Evolutionary conservation across 495 filamentous ascomycete genomes (phyloP).

Genomic region (Hypomontagnella monticulosa): DNA sequence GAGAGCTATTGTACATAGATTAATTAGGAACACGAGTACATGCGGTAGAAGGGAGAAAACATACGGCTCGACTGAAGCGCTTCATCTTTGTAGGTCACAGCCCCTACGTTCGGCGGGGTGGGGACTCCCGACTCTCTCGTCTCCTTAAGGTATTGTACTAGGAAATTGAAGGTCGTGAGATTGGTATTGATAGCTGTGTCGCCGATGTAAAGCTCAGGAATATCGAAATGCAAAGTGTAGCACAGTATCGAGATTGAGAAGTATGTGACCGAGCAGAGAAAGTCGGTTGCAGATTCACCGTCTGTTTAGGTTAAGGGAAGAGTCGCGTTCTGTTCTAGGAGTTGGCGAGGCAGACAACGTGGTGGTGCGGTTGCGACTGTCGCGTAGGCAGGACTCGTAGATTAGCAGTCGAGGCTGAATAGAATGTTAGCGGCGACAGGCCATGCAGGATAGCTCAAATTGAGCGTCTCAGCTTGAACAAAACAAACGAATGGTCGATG

Average conservation of each 20-base stretch:
- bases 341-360: conserved; percentile 23
- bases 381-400: conserved; percentile 18
- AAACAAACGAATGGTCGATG: conserved; percentile 19
- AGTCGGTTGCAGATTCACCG: conserved; percentile 31
- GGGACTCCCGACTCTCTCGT: conserved; percentile 38
- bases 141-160: conserved; percentile 18
- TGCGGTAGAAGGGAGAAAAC: conserved; percentile 51
- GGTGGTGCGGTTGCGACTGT: conserved; percentile 28
- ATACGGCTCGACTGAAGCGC: conserved; percentile 96
- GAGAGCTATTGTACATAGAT: conserved; percentile 77
- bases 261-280: conserved; percentile 10
- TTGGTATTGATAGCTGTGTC: conserved; percentile 25
- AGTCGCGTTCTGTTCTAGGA: conserved; percentile 5
- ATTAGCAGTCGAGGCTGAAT: conserved; percentile 14
- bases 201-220: background rate
- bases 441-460: conserved; percentile 34
- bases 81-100: conserved; percentile 80
- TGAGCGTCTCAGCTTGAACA: conserved; percentile 34
- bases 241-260: conserved; percentile 15
- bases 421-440: conserved; percentile 16
- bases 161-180: conserved; percentile 6
- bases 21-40: conserved; percentile 15
- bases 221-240: background rate
- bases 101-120: conserved; percentile 49
- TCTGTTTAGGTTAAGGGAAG: conserved; percentile 30